phyloP scores from a whole-genome alignment of 2,329 filamentous ascomycete genomes.

The Lasiodiplodia sp. region DNA sequence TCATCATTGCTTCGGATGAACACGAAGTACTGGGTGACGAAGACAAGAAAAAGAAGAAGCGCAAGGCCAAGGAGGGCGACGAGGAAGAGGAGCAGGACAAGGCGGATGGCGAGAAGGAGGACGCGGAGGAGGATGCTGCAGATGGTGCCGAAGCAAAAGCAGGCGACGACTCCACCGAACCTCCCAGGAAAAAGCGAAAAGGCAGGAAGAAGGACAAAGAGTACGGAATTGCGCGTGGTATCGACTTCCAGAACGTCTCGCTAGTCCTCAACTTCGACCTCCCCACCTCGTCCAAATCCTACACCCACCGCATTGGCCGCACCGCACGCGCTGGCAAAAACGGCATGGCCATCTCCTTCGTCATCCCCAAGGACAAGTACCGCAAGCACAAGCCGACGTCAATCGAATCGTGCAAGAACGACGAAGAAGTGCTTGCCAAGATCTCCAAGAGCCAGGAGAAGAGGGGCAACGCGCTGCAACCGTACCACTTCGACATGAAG shows the following conservation, averaged over 20 bases:
- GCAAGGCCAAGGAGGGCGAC: constrained; percentile 32
- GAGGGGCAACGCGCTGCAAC: constrained; percentile 80
- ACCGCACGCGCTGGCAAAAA: constrained; percentile 90
- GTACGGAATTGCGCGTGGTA: constrained; percentile 93
- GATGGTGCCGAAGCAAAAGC: constrained; percentile 41
- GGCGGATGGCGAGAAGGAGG: constrained; percentile 31
- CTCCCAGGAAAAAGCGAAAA: constrained; percentile 68
- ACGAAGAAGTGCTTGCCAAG: constrained; percentile 83
- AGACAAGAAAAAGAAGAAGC: constrained; percentile 46
- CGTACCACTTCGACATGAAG: constrained; percentile 93
- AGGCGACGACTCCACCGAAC: constrained; percentile 32
- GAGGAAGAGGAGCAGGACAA: constrained; percentile 36
- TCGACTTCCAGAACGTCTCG: constrained; percentile 91
- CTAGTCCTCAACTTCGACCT: constrained; percentile 95
- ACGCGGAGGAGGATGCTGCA: constrained; percentile 45
- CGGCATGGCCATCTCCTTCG: constrained; percentile 95
- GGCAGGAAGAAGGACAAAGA: constrained; percentile 76
- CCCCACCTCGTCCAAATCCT: constrained; percentile 84
- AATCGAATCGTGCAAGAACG: constrained; percentile 76
- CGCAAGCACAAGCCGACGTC: constrained; percentile 90
- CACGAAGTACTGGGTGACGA: constrained; percentile 80
- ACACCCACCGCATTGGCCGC: constrained; percentile 95
- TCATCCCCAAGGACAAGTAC: constrained; percentile 81
- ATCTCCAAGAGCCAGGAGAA: constrained; percentile 82
- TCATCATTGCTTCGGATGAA: constrained; percentile 95